Percentiles rank a stretch among this genome's conserved stretches.
Conservation (phyloP, 352 stramenopile genomes). For the Globisporangium orthogonon region DNA sequence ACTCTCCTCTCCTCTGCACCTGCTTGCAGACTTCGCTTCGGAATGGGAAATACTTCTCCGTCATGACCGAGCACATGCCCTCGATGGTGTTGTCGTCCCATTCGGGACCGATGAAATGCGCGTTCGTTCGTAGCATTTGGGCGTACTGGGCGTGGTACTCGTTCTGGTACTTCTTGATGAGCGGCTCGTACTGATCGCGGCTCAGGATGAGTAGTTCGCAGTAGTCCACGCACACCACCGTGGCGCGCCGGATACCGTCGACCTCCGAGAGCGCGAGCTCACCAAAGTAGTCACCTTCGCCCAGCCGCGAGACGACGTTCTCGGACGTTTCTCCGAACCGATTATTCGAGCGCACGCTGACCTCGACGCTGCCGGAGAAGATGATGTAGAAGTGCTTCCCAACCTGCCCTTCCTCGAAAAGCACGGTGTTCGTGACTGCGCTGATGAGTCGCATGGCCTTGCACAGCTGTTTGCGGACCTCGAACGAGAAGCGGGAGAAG, state of each 20-base stretch:
- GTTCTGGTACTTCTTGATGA: conserved; percentile 83
- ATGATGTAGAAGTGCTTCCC: conserved; percentile 84
- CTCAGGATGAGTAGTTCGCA: conserved; percentile 71
- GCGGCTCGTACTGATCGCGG: conserved; percentile 73
- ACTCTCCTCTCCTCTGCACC: conserved; percentile 12
- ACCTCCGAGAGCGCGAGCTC: conserved; percentile 66
- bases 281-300: conserved; percentile 74
- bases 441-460: conserved; percentile 77
- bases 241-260: conserved; percentile 62
- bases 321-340: conserved; percentile 62
- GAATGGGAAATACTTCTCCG: conserved; percentile 73
- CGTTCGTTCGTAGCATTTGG: conserved; percentile 67
- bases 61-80: conserved; percentile 82
- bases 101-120: conserved; percentile 68
- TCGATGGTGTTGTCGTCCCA: conserved; percentile 82
- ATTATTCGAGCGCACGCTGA: conserved; percentile 65
- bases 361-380: conserved; percentile 62
- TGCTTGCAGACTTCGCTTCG: conserved; percentile 74
- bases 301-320: conserved; percentile 56
- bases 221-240: conserved; percentile 61
- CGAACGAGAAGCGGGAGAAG: conserved; percentile 80
- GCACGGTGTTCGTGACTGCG: conserved; percentile 68
- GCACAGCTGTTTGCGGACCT: conserved; percentile 81
- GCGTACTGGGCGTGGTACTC: conserved; percentile 79
- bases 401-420: conserved; percentile 77